phyloP scores from a whole-genome alignment of 2,329 filamentous ascomycete genomes.

The Cercospora zeae-maydis region DNA sequence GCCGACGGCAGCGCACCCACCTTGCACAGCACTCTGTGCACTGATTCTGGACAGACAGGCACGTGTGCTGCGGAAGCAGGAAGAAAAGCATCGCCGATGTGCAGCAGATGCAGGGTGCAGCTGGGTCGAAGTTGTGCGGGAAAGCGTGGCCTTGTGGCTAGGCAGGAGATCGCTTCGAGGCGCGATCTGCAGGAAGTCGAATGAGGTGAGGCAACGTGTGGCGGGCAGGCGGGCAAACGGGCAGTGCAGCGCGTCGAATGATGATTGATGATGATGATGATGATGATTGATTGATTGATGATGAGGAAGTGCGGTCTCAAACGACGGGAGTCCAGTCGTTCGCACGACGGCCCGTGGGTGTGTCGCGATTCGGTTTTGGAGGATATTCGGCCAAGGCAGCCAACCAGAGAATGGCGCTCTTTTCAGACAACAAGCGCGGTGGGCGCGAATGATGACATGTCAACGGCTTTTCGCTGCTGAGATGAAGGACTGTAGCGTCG shows the following conservation, averaged over 20 bases:
- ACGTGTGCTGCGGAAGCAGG: constrained; percentile 7
- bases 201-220: not conserved
- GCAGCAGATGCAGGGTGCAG: constrained; percentile 11
- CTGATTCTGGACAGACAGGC: constrained; percentile 12
- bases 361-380: not conserved
- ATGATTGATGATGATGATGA: not conserved
- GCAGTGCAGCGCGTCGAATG: no score
- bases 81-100: constrained; percentile 13
- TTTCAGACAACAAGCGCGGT: not conserved
- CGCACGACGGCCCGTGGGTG: not conserved
- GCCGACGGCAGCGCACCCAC: constrained; percentile 1
- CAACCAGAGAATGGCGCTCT: not conserved
- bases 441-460: not conserved
- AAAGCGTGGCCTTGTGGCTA: not conserved
- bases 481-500: not conserved
- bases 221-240: no score
- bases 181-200: not conserved
- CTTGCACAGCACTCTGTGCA: no score
- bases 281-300: not conserved
- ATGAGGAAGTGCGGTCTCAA: constrained; percentile 3
- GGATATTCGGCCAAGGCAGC: not conserved
- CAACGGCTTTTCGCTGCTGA: not conserved
- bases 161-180: not conserved
- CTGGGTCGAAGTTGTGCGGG: not conserved
- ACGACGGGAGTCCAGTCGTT: no score